Percentiles rank a stretch among this genome's conserved stretches.
These are phyloP conservation scores for Cephalotrichum gorgonifer DNA, from an alignment of 2,329 filamentous ascomycete species.

Conservation along the genomic window DNA sequence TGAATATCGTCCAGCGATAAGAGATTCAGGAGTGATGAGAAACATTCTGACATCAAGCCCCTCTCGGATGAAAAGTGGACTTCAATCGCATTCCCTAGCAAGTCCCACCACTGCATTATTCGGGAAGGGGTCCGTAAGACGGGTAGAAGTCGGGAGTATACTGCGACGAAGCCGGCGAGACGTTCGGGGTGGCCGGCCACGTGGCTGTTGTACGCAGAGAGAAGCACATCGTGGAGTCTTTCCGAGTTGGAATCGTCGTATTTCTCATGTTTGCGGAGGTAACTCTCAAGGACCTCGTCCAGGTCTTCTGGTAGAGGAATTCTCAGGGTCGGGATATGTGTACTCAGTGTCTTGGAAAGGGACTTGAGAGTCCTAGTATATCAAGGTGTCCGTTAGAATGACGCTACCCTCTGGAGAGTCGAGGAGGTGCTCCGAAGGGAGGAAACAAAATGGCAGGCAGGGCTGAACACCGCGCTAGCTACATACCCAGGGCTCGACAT, in stretches of 20 bases:
- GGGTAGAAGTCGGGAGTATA: conserved; percentile 54
- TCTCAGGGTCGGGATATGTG: conserved; percentile 35
- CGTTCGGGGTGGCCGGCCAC: conserved; percentile 46
- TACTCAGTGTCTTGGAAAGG: conserved; percentile 45
- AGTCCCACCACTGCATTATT: conserved; percentile 63
- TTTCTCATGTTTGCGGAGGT: conserved; percentile 56
- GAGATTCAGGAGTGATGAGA: conserved; percentile 54
- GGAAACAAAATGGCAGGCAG: background rate
- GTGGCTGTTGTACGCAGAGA: conserved; percentile 54
- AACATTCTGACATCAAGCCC: conserved; percentile 51
- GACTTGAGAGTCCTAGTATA: conserved; percentile 46
- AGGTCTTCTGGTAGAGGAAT: conserved; percentile 60
- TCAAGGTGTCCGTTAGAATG: conserved; percentile 2
- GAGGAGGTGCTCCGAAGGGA: background rate
- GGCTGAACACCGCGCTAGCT: background rate
- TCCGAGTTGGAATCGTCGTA: conserved; percentile 61
- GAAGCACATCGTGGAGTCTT: conserved; percentile 63
- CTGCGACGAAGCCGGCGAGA: conserved; percentile 57
- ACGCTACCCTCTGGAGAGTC: no score
- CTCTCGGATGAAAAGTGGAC: conserved; percentile 50
- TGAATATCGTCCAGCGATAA: conserved; percentile 52
- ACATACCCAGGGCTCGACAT: background rate
- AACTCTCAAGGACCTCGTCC: conserved; percentile 49
- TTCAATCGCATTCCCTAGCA: conserved; percentile 22
- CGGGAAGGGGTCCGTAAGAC: conserved; percentile 52